Conservation (phyloP, 2,329 filamentous ascomycete species). For the Teratosphaeria gauchensis region DNA sequence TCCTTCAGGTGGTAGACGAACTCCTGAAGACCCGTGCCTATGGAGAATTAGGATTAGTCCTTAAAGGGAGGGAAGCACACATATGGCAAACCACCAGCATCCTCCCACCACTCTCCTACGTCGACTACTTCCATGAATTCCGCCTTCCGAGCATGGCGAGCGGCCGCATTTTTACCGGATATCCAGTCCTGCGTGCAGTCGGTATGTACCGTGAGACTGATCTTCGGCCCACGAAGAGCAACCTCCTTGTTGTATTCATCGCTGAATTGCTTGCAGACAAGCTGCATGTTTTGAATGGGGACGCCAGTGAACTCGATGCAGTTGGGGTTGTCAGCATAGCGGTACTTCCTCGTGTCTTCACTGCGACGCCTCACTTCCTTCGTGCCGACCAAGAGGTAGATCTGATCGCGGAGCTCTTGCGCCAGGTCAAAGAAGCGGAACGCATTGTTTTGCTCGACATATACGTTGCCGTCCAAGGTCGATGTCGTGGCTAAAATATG, state of each 20-base stretch:
- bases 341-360: too few relatives aligned
- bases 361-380: background rate
- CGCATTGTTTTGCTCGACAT: background rate
- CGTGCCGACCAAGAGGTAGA: background rate
- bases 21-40: background rate
- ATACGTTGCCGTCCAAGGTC: background rate
- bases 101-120: background rate
- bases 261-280: background rate
- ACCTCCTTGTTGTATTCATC: background rate
- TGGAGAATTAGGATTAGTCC: background rate
- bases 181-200: too few relatives aligned
- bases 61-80: background rate
- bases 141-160: too few relatives aligned
- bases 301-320: background rate
- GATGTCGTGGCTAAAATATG: background rate
- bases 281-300: background rate
- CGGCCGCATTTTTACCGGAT: too few relatives aligned
- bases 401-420: background rate
- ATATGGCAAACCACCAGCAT: background rate
- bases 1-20: background rate
- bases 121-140: too few relatives aligned
- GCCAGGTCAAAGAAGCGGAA: background rate
- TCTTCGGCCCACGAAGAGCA: background rate
- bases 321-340: background rate
- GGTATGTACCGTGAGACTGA: background rate